These are phyloP conservation scores for Ophiognomonia clavigignenti-juglandacearum DNA, from an alignment of 2,329 filamentous ascomycete genomes.

Conservation along the genomic window DNA sequence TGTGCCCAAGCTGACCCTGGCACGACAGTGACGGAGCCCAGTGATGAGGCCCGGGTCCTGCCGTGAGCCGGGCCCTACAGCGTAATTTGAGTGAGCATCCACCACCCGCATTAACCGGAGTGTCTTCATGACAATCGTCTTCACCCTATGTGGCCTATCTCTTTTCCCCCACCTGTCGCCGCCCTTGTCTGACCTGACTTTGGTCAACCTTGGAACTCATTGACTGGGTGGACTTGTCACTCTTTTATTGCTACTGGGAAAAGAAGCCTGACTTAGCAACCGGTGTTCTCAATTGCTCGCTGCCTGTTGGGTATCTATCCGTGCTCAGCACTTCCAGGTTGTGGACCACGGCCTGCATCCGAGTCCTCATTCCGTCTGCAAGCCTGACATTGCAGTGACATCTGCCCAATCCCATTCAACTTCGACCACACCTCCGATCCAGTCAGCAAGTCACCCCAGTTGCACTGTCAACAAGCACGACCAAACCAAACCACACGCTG, in stretches of 20 bases:
- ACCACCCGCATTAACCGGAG: too few species aligned
- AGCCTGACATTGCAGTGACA: constrained; percentile 1
- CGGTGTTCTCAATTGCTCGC: too few species aligned
- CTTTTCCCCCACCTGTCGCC: constrained; percentile 2
- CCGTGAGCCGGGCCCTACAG: not conserved
- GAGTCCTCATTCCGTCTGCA: too few species aligned
- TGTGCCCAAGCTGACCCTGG: not conserved
- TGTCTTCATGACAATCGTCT: constrained; percentile 1
- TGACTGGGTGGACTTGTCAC: not conserved
- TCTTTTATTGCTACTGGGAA: constrained; percentile 2
- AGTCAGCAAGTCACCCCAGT: not conserved
- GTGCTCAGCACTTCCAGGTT: too few species aligned
- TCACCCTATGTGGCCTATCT: constrained; percentile 1
- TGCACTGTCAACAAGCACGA: not conserved
- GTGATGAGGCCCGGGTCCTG: too few species aligned
- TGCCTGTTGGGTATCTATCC: too few species aligned
- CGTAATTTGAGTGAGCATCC: not conserved
- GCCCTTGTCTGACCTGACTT: not conserved
- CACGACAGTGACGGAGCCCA: not conserved
- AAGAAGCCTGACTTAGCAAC: too few species aligned
- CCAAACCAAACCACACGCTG: constrained; percentile 4
- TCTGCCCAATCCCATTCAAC: constrained; percentile 4
- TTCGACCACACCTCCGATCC: constrained; percentile 3
- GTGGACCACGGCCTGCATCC: too few species aligned
- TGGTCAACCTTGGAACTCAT: too few species aligned